A percentile compares a stretch with the other conserved stretches of the same genome.
Evolutionary conservation across 768 basidiomycete species (phyloP).

Genomic region (Lactifluus rugatus): DNA sequence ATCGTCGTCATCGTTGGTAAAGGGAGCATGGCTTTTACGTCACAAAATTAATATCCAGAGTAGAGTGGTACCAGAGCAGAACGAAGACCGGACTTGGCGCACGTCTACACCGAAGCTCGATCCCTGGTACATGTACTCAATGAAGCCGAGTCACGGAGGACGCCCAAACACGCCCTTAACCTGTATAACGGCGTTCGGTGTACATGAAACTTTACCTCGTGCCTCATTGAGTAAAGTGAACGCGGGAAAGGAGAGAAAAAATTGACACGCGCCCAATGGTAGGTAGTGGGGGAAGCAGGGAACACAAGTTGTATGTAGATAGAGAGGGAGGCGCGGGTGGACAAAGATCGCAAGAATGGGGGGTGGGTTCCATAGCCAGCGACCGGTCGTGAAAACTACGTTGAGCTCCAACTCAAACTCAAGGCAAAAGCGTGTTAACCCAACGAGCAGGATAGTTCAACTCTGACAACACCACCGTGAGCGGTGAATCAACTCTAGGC

Average conservation of each 20-base stretch:
- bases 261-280: neutral
- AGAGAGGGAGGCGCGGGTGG: neutral
- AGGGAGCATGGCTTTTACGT: conserved; percentile 17
- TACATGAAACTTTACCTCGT: conserved; percentile 14
- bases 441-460: conserved; percentile 15
- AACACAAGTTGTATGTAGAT: neutral
- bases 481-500: conserved; percentile 8
- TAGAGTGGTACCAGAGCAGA: conserved; percentile 7
- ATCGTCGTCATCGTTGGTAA: conserved; percentile 16
- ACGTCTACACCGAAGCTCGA: conserved; percentile 17
- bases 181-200: conserved; percentile 17
- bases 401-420: conserved; percentile 8
- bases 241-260: conserved; percentile 8
- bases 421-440: conserved; percentile 13
- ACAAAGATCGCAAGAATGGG: neutral
- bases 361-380: conserved; percentile 1
- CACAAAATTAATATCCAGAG: conserved; percentile 13
- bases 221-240: conserved; percentile 16
- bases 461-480: neutral
- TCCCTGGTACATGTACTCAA: conserved; percentile 15
- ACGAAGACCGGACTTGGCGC: conserved; percentile 18
- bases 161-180: conserved; percentile 16
- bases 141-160: conserved; percentile 2
- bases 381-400: neutral
- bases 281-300: neutral